A percentile compares a stretch with the other conserved stretches of the same genome.
These are phyloP conservation scores for Penicillium turbatum DNA, from an alignment of 495 filamentous ascomycete genomes.

Conservation along the genomic window DNA sequence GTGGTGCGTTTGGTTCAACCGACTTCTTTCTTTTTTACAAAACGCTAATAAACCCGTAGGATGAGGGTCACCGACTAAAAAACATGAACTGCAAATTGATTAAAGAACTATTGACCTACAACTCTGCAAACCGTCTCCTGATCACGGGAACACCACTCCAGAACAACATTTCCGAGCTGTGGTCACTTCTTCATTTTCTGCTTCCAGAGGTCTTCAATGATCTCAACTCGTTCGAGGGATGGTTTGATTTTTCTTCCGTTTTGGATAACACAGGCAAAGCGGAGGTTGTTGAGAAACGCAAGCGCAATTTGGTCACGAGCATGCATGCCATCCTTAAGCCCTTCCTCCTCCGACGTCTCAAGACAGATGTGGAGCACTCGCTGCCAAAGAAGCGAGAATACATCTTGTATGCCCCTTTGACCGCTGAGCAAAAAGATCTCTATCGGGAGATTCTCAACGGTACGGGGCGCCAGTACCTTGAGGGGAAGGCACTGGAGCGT, in stretches of 20 bases:
- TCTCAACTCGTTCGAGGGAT: conserved; percentile 81
- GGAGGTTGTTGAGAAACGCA: conserved; percentile 48
- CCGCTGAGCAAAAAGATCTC: conserved; percentile 79
- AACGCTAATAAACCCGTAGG: conserved; percentile 41
- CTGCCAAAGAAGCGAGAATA: conserved; percentile 97
- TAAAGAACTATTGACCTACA: conserved; percentile 77
- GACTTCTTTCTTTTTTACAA: not conserved
- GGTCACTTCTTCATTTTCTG: conserved; percentile 92
- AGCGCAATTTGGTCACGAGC: conserved; percentile 77
- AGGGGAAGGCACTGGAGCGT: conserved; percentile 76
- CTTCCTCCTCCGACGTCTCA: conserved; percentile 81
- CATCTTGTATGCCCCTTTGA: conserved; percentile 86
- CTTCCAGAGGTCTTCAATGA: conserved; percentile 89
- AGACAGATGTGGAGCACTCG: conserved; percentile 83
- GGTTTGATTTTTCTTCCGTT: conserved; percentile 93
- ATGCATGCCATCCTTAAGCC: conserved; percentile 92
- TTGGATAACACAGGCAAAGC: conserved; percentile 72
- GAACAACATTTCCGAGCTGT: conserved; percentile 92
- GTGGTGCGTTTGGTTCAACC: conserved; percentile 55
- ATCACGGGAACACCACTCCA: conserved; percentile 95
- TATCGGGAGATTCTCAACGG: conserved; percentile 82
- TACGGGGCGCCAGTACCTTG: conserved; percentile 73
- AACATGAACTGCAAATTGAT: conserved; percentile 94
- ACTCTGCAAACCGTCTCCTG: conserved; percentile 81
- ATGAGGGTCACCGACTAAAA: conserved; percentile 96